Conservation (phyloP, 805 yeast species). For the Ascoidea rubescens region DNA sequence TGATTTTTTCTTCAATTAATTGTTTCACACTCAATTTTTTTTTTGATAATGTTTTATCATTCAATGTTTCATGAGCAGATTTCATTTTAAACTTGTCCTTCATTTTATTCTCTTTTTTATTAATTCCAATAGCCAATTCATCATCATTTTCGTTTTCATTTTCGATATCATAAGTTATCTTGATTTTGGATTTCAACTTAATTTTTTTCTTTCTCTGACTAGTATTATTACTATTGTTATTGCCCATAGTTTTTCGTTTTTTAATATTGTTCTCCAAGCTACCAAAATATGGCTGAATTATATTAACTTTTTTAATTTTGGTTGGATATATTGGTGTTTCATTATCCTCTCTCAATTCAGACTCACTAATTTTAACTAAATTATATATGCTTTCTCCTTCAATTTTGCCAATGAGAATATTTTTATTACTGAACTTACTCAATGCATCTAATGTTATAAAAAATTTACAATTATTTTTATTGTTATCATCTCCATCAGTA, state of each 20-base stretch:
- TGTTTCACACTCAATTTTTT: slow-evolving; percentile 9
- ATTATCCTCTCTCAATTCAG: slow-evolving; percentile 27
- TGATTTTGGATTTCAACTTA: slow-evolving; percentile 7
- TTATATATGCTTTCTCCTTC: slow-evolving; percentile 42
- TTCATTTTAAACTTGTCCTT: slow-evolving; percentile 21
- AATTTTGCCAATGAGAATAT: slow-evolving; percentile 43
- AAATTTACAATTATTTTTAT: slow-evolving; percentile 23
- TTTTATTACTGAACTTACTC: slow-evolving; percentile 27
- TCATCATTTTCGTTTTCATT: slow-evolving; percentile 8
- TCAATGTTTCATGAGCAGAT: slow-evolving; percentile 26
- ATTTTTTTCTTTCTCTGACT: slow-evolving; percentile 9
- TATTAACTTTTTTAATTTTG: slow-evolving; percentile 23
- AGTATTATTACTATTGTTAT: slow-evolving; percentile 7
- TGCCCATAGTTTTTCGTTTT: slow-evolving; percentile 8
- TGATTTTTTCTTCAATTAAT: background rate
- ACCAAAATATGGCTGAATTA: slow-evolving; percentile 34
- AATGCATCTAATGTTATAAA: slow-evolving; percentile 35
- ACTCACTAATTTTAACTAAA: slow-evolving; percentile 32
- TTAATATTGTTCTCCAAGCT: slow-evolving; percentile 18
- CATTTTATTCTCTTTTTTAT: background rate
- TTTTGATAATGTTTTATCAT: slow-evolving; percentile 14
- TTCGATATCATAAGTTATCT: slow-evolving; percentile 7
- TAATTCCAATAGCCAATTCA: background rate
- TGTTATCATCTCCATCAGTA: slow-evolving; percentile 22
- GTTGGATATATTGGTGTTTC: slow-evolving; percentile 39